Conservation (phyloP, 345 rosid genomes). For the Aethionema arabicum region DNA sequence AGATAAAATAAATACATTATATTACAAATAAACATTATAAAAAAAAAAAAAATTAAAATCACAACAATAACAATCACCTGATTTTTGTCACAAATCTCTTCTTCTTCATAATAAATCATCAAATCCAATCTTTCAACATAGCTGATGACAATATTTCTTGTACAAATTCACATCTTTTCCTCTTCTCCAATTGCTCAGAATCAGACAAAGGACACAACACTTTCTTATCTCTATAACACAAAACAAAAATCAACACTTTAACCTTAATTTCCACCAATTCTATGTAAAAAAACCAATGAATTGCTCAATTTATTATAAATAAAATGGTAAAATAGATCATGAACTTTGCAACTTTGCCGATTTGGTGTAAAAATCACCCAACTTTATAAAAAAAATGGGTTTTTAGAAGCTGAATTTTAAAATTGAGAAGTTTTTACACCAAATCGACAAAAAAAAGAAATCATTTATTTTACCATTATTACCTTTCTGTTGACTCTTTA, state of each 20-base stretch:
- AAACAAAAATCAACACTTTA: no score
- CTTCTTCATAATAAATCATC: conserved; percentile 32
- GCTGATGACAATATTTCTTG: conserved; percentile 64
- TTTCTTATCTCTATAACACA: background rate
- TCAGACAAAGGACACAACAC: conserved; percentile 44
- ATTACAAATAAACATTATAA: conserved; percentile 12
- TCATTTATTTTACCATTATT: no score
- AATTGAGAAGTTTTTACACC: no score
- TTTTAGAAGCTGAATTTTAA: no score
- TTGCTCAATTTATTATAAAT: no score
- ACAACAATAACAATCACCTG: conserved; percentile 28
- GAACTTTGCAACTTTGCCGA: no score
- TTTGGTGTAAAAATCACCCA: no score
- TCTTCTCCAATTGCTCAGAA: conserved; percentile 59
- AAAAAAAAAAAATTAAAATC: conserved; percentile 14
- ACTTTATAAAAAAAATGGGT: no score
- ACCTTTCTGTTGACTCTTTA: background rate
- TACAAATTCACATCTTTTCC: conserved; percentile 60
- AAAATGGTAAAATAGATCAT: no score
- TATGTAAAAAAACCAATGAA: no score
- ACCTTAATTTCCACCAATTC: no score
- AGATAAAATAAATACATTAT: background rate
- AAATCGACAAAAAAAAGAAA: no score
- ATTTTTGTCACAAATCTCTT: conserved; percentile 18
- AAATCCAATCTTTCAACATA: conserved; percentile 33